Conservation (phyloP, 2,329 filamentous ascomycete species). For the Aspergillus oerlinghausenensis region DNA sequence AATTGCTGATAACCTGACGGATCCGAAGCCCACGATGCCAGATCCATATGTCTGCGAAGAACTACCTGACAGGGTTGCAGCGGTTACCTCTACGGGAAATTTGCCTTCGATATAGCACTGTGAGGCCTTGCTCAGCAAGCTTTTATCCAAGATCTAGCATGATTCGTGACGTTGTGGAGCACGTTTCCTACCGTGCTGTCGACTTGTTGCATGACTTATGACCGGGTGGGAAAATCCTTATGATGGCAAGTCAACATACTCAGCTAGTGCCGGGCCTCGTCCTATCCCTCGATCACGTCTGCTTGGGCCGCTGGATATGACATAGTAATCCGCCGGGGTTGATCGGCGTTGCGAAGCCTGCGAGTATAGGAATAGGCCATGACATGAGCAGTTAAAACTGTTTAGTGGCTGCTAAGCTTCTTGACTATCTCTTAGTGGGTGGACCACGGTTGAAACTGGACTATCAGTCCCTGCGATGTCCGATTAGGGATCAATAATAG, state of each 20-base stretch:
- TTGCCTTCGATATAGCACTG: neutral
- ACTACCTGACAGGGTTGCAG: neutral
- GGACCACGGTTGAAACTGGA: neutral
- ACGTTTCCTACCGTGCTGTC: neutral
- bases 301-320: too few relatives aligned
- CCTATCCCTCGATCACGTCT: too few relatives aligned
- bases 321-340: neutral
- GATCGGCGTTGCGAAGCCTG: neutral
- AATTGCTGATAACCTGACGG: neutral
- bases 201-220: neutral
- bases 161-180: neutral
- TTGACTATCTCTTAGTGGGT: neutral
- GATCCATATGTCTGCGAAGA: neutral
- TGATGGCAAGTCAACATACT: neutral
- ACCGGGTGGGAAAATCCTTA: neutral
- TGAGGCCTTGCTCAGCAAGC: neutral
- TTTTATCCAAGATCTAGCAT: neutral
- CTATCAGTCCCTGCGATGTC: neutral
- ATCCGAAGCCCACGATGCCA: too few relatives aligned
- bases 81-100: neutral
- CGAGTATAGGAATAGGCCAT: neutral
- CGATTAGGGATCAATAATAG: neutral
- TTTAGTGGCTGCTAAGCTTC: neutral
- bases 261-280: too few relatives aligned
- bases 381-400: neutral